Conservation (phyloP, 2,329 filamentous ascomycete species). For the Fusarium setosum region DNA sequence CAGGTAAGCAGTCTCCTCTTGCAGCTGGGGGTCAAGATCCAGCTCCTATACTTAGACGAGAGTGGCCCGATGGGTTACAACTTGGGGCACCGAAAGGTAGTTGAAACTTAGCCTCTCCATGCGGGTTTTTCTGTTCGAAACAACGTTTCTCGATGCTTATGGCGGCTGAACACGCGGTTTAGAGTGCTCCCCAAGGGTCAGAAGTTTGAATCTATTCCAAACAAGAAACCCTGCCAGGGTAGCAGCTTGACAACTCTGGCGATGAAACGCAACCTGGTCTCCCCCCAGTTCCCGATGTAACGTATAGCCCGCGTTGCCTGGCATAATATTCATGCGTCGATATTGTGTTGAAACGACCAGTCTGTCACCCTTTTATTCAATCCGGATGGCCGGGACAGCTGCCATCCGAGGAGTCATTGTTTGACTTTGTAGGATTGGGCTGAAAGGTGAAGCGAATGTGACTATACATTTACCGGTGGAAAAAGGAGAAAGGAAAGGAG, state of each 20-base stretch:
- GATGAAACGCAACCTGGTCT: neutral
- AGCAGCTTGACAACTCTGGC: constrained; percentile 25
- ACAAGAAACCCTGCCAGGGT: constrained; percentile 10
- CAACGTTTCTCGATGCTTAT: constrained; percentile 1
- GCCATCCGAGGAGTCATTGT: neutral
- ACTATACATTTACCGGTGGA: no score
- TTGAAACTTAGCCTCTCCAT: constrained; percentile 7
- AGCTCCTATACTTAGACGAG: no score
- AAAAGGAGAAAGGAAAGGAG: no score
- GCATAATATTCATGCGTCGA: constrained; percentile 1
- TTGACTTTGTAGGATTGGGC: neutral
- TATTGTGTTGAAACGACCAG: neutral
- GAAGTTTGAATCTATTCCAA: constrained; percentile 9
- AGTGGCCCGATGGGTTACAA: neutral
- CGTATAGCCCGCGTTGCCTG: neutral
- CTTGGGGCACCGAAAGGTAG: neutral
- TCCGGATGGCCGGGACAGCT: neutral
- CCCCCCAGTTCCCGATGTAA: neutral
- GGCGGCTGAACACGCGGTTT: constrained; percentile 12
- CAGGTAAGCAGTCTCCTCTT: constrained; percentile 9
- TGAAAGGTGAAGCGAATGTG: no score
- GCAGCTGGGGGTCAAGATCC: no score
- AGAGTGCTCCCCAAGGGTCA: neutral
- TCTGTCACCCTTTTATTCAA: neutral
- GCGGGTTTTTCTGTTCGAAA: constrained; percentile 14